These are phyloP conservation scores for Penicillium corylophilum DNA, from an alignment of 2,329 filamentous ascomycete species.

Conservation along the genomic window DNA sequence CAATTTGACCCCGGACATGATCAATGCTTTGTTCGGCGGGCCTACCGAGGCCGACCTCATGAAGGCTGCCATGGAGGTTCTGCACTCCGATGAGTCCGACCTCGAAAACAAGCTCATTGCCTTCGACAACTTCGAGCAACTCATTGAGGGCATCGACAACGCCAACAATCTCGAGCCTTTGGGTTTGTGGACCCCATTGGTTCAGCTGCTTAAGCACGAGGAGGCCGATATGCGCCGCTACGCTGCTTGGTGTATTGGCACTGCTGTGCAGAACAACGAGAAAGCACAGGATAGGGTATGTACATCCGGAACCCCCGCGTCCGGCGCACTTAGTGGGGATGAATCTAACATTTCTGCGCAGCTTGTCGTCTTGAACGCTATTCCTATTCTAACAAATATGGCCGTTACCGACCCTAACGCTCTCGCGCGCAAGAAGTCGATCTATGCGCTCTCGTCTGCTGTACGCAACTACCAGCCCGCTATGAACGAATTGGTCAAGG, in stretches of 20 bases:
- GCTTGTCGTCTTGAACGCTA: constrained; percentile 61
- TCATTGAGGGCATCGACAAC: constrained; percentile 92
- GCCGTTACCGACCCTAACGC: constrained; percentile 59
- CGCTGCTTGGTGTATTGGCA: constrained; percentile 93
- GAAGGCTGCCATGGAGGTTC: constrained; percentile 76
- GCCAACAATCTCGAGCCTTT: constrained; percentile 87
- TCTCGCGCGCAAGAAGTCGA: constrained; percentile 76
- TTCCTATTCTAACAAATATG: constrained; percentile 68
- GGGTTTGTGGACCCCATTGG: constrained; percentile 76
- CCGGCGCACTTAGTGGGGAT: not conserved
- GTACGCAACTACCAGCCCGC: constrained; percentile 86
- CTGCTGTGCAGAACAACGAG: constrained; percentile 93
- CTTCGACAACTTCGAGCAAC: constrained; percentile 92
- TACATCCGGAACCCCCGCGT: constrained; percentile 43
- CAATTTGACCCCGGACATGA: constrained; percentile 65
- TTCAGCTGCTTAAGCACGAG: constrained; percentile 66
- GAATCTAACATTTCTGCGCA: constrained; percentile 26
- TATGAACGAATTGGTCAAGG: constrained; percentile 64
- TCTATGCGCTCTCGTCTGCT: constrained; percentile 83
- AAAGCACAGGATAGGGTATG: constrained; percentile 73
- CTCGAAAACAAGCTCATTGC: constrained; percentile 77
- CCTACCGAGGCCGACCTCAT: constrained; percentile 91
- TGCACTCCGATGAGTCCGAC: constrained; percentile 64
- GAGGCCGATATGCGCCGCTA: constrained; percentile 74
- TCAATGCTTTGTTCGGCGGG: constrained; percentile 75